phyloP scores from a whole-genome alignment of 2,329 filamentous ascomycete species.

The Epichloe gansuensis region DNA sequence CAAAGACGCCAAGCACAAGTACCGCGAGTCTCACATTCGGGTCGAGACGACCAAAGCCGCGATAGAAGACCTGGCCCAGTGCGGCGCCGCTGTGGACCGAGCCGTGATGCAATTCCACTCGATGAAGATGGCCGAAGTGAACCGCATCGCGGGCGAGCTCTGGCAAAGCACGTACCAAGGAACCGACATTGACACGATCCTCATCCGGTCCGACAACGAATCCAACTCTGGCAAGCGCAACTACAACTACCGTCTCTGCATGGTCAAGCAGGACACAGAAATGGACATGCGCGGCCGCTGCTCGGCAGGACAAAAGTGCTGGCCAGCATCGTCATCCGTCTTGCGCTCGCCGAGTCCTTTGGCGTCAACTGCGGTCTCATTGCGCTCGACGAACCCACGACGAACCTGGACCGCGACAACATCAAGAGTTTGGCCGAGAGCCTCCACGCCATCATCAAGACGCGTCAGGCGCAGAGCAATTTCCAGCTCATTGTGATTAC shows the following conservation, averaged over 20 bases:
- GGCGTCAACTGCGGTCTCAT: slow-evolving; percentile 93
- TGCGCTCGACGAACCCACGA: slow-evolving; percentile 93
- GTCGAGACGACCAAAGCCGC: slow-evolving; percentile 88
- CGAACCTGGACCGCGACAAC: slow-evolving; percentile 91
- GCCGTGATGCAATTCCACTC: slow-evolving; percentile 96
- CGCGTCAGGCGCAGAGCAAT: slow-evolving; percentile 75
- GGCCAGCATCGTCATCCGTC: slow-evolving; percentile 91
- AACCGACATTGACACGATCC: slow-evolving; percentile 91
- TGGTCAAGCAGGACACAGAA: slow-evolving; percentile 94
- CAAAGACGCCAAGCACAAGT: slow-evolving; percentile 66
- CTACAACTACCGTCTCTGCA: slow-evolving; percentile 96
- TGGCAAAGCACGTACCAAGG: slow-evolving; percentile 96
- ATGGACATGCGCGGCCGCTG: slow-evolving; percentile 99
- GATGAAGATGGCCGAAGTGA: slow-evolving; percentile 97
- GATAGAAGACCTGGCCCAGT: slow-evolving; percentile 78
- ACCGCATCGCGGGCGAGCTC: slow-evolving; percentile 86
- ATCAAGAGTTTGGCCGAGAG: slow-evolving; percentile 79
- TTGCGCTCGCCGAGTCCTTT: slow-evolving; percentile 93
- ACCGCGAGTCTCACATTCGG: slow-evolving; percentile 78
- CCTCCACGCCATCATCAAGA: slow-evolving; percentile 75
- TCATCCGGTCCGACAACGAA: slow-evolving; percentile 88
- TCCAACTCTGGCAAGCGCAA: slow-evolving; percentile 58
- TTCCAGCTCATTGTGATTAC: slow-evolving; percentile 99
- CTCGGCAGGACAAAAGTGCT: slow-evolving; percentile 90
- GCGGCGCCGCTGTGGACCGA: slow-evolving; percentile 74